phyloP scores from a whole-genome alignment of 108 stramenopile genomes.

The Skeletonema tropicum region DNA sequence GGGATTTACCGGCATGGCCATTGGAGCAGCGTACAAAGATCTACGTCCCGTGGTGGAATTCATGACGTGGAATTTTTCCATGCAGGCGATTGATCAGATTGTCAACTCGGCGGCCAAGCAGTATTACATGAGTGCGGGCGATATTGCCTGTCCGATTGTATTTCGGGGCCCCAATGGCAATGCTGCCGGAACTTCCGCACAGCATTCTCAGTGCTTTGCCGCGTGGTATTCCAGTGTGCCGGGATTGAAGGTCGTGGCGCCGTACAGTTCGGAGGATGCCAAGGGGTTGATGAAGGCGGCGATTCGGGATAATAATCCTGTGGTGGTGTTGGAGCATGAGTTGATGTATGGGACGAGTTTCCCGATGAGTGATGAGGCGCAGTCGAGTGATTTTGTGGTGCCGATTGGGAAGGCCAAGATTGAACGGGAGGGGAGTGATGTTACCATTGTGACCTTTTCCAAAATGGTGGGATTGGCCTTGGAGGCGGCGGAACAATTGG shows the following conservation, averaged over 20 bases:
- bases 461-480: slow-evolving; percentile 90
- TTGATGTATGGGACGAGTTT: slow-evolving; percentile 96
- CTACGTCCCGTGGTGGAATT: slow-evolving; percentile 97
- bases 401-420: slow-evolving; percentile 93
- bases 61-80: slow-evolving; percentile 99
- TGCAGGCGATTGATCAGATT: slow-evolving; percentile 99
- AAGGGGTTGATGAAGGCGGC: slow-evolving; percentile 99
- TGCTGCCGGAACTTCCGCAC: slow-evolving; percentile 97
- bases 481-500: slow-evolving; percentile 92
- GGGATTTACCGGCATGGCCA: slow-evolving; percentile 97
- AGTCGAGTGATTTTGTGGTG: slow-evolving; percentile 89
- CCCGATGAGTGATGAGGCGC: slow-evolving; percentile 94
- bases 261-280: slow-evolving; percentile 96
- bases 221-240: slow-evolving; percentile 94
- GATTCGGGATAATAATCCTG: slow-evolving; percentile 99
- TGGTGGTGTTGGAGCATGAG: slow-evolving; percentile 98
- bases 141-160: slow-evolving; percentile 95
- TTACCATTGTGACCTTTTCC: slow-evolving; percentile 95
- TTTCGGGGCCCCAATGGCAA: slow-evolving; percentile 99
- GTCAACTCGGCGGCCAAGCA: slow-evolving; percentile 98
- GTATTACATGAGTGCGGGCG: slow-evolving; percentile 98
- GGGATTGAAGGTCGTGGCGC: slow-evolving; percentile 95
- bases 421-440: slow-evolving; percentile 93
- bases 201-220: slow-evolving; percentile 99
- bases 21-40: slow-evolving; percentile 95